Percentiles rank a stretch among this genome's conserved stretches.
These are phyloP conservation scores for Hypholoma sublateritium DNA, from an alignment of 768 basidiomycete species.

Conservation along the genomic window DNA sequence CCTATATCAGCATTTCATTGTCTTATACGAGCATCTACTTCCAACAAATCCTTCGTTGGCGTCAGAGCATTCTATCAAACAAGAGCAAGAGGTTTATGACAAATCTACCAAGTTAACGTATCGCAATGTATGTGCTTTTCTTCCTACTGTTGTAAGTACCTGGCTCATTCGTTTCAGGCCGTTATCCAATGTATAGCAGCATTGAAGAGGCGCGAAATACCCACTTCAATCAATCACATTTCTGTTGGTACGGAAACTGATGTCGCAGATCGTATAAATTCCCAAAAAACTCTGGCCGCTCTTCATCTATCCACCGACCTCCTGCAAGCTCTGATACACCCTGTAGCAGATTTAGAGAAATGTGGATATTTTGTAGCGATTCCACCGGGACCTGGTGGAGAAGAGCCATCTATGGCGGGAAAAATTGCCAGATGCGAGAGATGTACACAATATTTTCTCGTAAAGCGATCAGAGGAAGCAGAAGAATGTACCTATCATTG, in stretches of 20 bases:
- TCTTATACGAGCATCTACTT: conserved; percentile 62
- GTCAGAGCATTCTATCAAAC: conserved; percentile 74
- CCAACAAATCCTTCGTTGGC: conserved; percentile 60
- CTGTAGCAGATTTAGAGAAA: conserved; percentile 51
- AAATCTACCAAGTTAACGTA: conserved; percentile 79
- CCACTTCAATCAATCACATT: conserved; percentile 57
- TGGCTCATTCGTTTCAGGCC: conserved; percentile 34
- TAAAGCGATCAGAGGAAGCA: conserved; percentile 56
- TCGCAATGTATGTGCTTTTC: conserved; percentile 60
- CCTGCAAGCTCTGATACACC: conserved; percentile 61
- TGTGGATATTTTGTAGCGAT: conserved; percentile 76
- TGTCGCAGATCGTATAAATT: conserved; percentile 52
- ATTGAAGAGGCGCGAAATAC: conserved; percentile 50
- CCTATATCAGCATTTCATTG: conserved; percentile 69
- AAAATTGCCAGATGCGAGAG: conserved; percentile 73
- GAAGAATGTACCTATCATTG: conserved; percentile 80
- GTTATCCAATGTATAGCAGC: conserved; percentile 51
- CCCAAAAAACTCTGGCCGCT: conserved; percentile 50
- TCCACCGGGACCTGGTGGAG: conserved; percentile 67
- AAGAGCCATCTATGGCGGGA: conserved; percentile 60
- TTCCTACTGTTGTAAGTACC: background rate
- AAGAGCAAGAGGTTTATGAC: conserved; percentile 79
- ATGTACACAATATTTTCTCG: conserved; percentile 68
- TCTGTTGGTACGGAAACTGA: conserved; percentile 81
- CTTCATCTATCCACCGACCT: conserved; percentile 51